Percentiles rank a stretch among this genome's conserved stretches.
Conservation (phyloP, 2,329 filamentous ascomycete genomes). For the Alternaria brassicicola region DNA sequence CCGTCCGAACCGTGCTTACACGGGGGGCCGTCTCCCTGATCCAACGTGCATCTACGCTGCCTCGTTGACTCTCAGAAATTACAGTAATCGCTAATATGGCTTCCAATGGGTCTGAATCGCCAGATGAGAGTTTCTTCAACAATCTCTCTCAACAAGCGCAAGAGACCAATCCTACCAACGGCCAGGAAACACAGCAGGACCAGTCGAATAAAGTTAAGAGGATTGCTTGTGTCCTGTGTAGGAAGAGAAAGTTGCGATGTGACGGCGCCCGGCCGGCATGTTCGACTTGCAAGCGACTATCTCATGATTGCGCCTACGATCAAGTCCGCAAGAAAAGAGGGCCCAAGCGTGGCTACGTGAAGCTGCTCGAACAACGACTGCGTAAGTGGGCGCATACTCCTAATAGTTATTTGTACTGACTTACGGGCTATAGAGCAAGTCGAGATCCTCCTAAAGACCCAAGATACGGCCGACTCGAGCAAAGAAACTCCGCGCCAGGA, state of each 20-base stretch:
- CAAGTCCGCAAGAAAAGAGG: conserved; percentile 93
- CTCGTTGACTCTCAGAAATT: conserved; percentile 5
- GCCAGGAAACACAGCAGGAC: conserved; percentile 55
- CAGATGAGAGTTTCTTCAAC: conserved; percentile 62
- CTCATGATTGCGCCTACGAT: conserved; percentile 88
- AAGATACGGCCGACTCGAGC: conserved; percentile 60
- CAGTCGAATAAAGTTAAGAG: conserved; percentile 67
- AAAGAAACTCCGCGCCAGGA: conserved; percentile 34
- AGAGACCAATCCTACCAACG: conserved; percentile 46
- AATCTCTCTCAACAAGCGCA: conserved; percentile 56
- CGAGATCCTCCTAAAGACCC: conserved; percentile 84
- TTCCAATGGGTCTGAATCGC: conserved; percentile 40
- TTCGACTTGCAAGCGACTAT: conserved; percentile 84
- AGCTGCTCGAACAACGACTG: conserved; percentile 88
- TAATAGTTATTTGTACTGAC: conserved; percentile 15
- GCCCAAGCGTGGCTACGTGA: conserved; percentile 92
- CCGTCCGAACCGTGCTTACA: conserved; percentile 25
- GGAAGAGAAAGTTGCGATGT: conserved; percentile 89
- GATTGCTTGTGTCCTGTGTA: conserved; percentile 91
- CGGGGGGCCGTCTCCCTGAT: conserved; percentile 12
- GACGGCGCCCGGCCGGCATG: conserved; percentile 85
- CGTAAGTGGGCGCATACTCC: conserved; percentile 63
- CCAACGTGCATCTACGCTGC: conserved; percentile 13
- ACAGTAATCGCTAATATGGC: conserved; percentile 32
- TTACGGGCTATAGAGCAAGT: conserved; percentile 73